phyloP scores from a whole-genome alignment of 2,329 filamentous ascomycete genomes.

The Nigrospora oryzae region DNA sequence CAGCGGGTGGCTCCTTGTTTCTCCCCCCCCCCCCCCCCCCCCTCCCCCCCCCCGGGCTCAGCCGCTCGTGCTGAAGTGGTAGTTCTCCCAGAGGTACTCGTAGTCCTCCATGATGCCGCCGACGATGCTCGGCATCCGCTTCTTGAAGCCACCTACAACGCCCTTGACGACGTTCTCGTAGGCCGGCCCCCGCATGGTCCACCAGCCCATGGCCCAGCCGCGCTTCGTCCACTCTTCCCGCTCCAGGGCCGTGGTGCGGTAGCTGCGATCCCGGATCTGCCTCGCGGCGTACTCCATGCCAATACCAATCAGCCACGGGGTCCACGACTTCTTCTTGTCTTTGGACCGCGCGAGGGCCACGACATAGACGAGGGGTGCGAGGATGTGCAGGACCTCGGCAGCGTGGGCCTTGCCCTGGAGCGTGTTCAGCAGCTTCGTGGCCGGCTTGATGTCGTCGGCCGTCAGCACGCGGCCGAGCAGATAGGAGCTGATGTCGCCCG shows the following conservation, averaged over 20 bases:
- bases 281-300: slow-evolving; percentile 80
- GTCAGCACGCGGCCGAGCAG: slow-evolving; percentile 85
- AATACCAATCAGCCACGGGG: slow-evolving; percentile 83
- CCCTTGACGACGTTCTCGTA: slow-evolving; percentile 86
- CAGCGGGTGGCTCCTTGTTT: no score
- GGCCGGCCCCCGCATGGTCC: slow-evolving; percentile 92
- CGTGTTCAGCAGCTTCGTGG: slow-evolving; percentile 75
- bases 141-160: slow-evolving; percentile 63
- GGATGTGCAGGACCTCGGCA: slow-evolving; percentile 85
- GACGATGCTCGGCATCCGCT: slow-evolving; percentile 71
- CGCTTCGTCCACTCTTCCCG: slow-evolving; percentile 82
- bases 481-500: slow-evolving; percentile 77
- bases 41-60: not conserved
- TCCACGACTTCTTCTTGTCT: slow-evolving; percentile 75
- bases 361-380: slow-evolving; percentile 82
- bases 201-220: slow-evolving; percentile 90
- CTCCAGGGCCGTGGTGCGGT: slow-evolving; percentile 80
- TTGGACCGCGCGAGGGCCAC: slow-evolving; percentile 66
- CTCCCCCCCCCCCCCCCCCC: no score
- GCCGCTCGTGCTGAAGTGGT: slow-evolving; percentile 65
- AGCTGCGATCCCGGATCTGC: slow-evolving; percentile 67
- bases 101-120: slow-evolving; percentile 90
- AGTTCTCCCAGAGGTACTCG: slow-evolving; percentile 96
- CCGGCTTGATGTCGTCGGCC: slow-evolving; percentile 93
- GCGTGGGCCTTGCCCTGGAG: slow-evolving; percentile 65